phyloP scores from a whole-genome alignment of 306 rosid genomes.

The Macrotyloma uniflorum region DNA sequence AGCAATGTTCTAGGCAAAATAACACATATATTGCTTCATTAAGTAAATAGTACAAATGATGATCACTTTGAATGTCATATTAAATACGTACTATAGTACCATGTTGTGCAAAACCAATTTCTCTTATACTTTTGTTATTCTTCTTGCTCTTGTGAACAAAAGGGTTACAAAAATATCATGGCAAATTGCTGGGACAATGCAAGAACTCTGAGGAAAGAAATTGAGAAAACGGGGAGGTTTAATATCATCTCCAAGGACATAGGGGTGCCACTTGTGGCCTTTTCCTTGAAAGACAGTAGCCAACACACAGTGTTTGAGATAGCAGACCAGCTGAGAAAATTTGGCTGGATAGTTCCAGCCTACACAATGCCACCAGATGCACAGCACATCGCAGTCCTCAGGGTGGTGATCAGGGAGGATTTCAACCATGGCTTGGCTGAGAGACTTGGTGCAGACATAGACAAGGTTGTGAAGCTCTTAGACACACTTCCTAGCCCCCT shows the following conservation, averaged over 20 bases:
- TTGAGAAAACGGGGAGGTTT: constrained; percentile 66
- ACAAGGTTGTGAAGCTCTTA: constrained; percentile 59
- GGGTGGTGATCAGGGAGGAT: constrained; percentile 92
- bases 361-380: constrained; percentile 85
- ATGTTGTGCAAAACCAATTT: background rate
- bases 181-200: constrained; percentile 69
- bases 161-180: constrained; percentile 89
- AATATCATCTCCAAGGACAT: constrained; percentile 71
- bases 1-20: constrained; percentile 1
- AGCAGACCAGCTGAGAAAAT: constrained; percentile 67
- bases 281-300: constrained; percentile 78
- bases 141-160: background rate
- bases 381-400: constrained; percentile 64
- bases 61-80: background rate
- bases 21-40: constrained; percentile 17
- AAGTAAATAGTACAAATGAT: background rate
- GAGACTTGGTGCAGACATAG: constrained; percentile 72
- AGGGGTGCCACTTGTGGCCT: constrained; percentile 86
- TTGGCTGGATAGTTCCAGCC: constrained; percentile 92
- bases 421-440: constrained; percentile 77
- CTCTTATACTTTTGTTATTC: constrained; percentile 7
- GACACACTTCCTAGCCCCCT: constrained; percentile 49
- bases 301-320: constrained; percentile 76
- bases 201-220: constrained; percentile 60
- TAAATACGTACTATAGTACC: background rate